A percentile compares a stretch with the other conserved stretches of the same genome.
Evolutionary conservation across 768 basidiomycete species (phyloP).

Genomic region (Trametes meyenii): DNA sequence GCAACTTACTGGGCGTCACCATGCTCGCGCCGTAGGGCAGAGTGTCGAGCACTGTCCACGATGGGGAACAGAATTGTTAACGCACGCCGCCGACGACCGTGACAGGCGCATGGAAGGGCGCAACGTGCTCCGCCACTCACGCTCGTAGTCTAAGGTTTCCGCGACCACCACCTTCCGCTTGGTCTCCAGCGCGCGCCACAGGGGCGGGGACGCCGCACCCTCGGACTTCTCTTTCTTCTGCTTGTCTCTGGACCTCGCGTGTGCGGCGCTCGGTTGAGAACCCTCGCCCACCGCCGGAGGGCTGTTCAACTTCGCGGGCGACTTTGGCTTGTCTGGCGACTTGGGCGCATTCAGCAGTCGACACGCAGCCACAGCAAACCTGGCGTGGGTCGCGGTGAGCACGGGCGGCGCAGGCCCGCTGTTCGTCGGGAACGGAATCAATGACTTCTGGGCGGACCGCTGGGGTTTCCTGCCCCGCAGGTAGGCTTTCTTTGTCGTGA

Average conservation of each 20-base stretch:
- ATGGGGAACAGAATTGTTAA: constrained; percentile 3
- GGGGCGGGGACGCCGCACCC: constrained; percentile 2
- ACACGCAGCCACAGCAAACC: constrained; percentile 7
- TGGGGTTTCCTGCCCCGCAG: neutral
- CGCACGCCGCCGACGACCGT: neutral
- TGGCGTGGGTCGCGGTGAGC: constrained; percentile 12
- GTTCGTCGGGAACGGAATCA: constrained; percentile 16
- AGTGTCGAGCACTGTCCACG: constrained; percentile 40
- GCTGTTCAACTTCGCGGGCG: neutral
- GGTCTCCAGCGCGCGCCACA: constrained; percentile 17
- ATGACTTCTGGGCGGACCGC: constrained; percentile 4
- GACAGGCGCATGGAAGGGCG: constrained; percentile 1
- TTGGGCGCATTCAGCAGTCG: constrained; percentile 1
- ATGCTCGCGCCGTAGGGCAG: constrained; percentile 38
- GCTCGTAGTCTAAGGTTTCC: constrained; percentile 20
- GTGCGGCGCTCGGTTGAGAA: constrained; percentile 5
- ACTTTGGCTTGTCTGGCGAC: neutral
- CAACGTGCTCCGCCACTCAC: constrained; percentile 18
- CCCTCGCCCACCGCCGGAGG: neutral
- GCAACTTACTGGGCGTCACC: constrained; percentile 39
- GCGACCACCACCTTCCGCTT: constrained; percentile 15
- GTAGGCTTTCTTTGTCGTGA: neutral
- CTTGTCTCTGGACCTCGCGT: constrained; percentile 1
- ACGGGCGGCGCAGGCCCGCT: constrained; percentile 12
- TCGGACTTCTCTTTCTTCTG: neutral